A percentile compares a stretch with the other conserved stretches of the same genome.
Conservation (phyloP, 805 yeast species). For the Metschnikowia shivogae region DNA sequence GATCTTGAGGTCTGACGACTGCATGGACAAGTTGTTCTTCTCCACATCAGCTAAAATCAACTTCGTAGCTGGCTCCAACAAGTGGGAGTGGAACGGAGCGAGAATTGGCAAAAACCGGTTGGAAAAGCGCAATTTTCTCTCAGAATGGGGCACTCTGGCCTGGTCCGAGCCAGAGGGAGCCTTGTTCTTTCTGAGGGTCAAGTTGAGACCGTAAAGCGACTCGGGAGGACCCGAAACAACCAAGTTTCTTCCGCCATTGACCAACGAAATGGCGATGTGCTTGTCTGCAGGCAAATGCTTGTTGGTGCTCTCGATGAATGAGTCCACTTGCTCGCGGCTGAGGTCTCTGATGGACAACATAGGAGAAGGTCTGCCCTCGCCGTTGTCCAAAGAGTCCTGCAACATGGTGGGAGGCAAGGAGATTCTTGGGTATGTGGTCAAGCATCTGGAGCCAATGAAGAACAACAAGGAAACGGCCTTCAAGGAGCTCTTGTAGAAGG, state of each 20-base stretch:
- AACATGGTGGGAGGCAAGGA: slow-evolving; percentile 90
- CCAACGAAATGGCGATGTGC: slow-evolving; percentile 84
- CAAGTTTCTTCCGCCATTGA: slow-evolving; percentile 93
- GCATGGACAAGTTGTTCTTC: slow-evolving; percentile 54
- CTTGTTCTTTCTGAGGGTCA: slow-evolving; percentile 87
- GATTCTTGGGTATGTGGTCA: slow-evolving; percentile 87
- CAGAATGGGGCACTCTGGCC: slow-evolving; percentile 87
- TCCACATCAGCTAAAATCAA: slow-evolving; percentile 57
- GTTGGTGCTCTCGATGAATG: slow-evolving; percentile 79
- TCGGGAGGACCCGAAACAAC: slow-evolving; percentile 98
- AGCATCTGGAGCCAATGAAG: slow-evolving; percentile 90
- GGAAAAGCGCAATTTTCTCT: slow-evolving; percentile 90
- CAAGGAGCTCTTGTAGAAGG: slow-evolving; percentile 65
- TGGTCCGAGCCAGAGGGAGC: slow-evolving; percentile 94
- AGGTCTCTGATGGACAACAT: slow-evolving; percentile 94
- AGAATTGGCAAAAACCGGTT: slow-evolving; percentile 92
- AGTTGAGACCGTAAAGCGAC: slow-evolving; percentile 91
- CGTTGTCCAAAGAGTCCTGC: slow-evolving; percentile 86
- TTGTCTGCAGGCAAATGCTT: slow-evolving; percentile 88
- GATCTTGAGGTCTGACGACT: slow-evolving; percentile 53
- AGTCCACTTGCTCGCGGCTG: slow-evolving; percentile 72
- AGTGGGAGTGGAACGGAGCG: slow-evolving; percentile 94
- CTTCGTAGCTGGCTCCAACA: slow-evolving; percentile 68
- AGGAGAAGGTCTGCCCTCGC: slow-evolving; percentile 96
- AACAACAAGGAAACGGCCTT: slow-evolving; percentile 83